phyloP scores from a whole-genome alignment of 495 filamentous ascomycete species.

The Aspergillus homomorphus region DNA sequence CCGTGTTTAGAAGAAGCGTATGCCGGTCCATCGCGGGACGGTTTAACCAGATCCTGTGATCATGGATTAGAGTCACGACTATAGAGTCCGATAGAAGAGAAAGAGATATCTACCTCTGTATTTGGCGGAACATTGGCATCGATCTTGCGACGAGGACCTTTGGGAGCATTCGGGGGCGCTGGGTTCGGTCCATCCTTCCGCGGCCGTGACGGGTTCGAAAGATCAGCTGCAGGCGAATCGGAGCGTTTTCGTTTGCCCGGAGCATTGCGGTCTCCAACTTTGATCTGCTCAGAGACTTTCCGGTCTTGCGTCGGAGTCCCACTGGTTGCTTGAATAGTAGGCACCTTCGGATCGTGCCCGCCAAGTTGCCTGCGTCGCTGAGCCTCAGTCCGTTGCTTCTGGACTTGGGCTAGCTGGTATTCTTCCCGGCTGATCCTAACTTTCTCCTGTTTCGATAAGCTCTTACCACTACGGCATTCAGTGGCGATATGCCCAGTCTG shows the following conservation, averaged over 20 bases:
- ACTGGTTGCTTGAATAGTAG: constrained; percentile 37
- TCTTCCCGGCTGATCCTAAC: constrained; percentile 34
- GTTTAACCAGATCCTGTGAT: constrained; percentile 36
- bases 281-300: constrained; percentile 11
- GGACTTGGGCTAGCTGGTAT: constrained; percentile 25
- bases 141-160: constrained; percentile 24
- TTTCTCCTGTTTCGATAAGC: constrained; percentile 37
- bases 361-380: constrained; percentile 43
- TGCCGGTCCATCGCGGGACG: constrained; percentile 37
- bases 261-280: constrained; percentile 16
- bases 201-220: constrained; percentile 25
- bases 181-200: constrained; percentile 22
- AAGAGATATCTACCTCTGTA: constrained; percentile 29
- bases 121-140: constrained; percentile 26
- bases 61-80: neutral
- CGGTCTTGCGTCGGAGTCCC: constrained; percentile 1
- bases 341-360: constrained; percentile 47
- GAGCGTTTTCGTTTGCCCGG: constrained; percentile 44
- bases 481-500: constrained; percentile 38
- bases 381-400: constrained; percentile 35
- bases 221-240: constrained; percentile 30
- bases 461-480: constrained; percentile 31
- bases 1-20: constrained; percentile 21
- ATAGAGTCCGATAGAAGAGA: neutral
- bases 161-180: constrained; percentile 22